Conservation (phyloP, 2,329 filamentous ascomycete genomes). For the Diaporthe humulicola region DNA sequence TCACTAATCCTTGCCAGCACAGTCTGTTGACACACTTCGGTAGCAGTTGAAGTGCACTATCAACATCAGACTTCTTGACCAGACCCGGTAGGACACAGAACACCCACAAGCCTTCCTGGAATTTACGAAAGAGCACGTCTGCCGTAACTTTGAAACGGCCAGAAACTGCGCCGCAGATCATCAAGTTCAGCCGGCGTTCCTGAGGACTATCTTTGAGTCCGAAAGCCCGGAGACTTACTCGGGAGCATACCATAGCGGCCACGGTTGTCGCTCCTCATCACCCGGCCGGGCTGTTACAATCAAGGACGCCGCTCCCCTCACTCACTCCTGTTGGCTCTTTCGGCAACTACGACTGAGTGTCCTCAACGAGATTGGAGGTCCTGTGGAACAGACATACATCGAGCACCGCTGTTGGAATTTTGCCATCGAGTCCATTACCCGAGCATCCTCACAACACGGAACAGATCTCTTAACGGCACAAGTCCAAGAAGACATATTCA, state of each 20-base stretch:
- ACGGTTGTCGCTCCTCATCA: neutral
- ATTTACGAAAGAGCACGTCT: conserved; percentile 67
- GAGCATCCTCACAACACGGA: neutral
- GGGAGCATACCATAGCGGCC: neutral
- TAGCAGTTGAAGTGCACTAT: conserved; percentile 69
- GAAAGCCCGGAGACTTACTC: conserved; percentile 38
- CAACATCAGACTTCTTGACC: conserved; percentile 65
- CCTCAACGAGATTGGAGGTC: no score
- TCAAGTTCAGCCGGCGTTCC: conserved; percentile 58
- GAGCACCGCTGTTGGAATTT: neutral
- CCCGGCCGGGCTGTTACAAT: no score
- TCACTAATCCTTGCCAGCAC: conserved; percentile 53
- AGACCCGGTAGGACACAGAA: conserved; percentile 64
- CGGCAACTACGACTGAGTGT: neutral
- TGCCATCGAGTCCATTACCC: neutral
- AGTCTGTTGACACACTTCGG: conserved; percentile 67
- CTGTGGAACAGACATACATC: neutral
- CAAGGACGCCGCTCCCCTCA: neutral
- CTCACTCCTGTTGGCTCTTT: neutral
- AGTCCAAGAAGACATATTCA: neutral
- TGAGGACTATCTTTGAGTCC: conserved; percentile 56
- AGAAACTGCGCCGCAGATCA: conserved; percentile 63
- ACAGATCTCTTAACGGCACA: neutral
- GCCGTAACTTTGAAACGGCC: conserved; percentile 66
- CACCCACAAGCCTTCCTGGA: conserved; percentile 62